These are phyloP conservation scores for Colletotrichum sp. DNA, from an alignment of 2,329 filamentous ascomycete genomes.

Conservation along the genomic window DNA sequence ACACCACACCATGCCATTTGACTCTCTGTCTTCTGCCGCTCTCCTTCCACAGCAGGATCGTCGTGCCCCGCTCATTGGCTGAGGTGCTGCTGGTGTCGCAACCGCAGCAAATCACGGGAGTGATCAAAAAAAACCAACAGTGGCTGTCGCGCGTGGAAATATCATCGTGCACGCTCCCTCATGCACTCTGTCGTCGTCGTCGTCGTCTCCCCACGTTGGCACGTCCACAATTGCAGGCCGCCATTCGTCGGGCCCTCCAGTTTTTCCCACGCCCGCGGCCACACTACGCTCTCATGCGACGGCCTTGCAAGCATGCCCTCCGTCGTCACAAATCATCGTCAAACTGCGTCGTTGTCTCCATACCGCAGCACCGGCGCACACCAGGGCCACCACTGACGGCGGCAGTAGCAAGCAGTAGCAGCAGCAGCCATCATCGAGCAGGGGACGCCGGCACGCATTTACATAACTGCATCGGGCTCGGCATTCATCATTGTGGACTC, in stretches of 20 bases:
- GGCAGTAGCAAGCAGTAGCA: neutral
- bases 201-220: neutral
- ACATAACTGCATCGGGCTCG: slow-evolving; percentile 13
- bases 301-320: neutral
- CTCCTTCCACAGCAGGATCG: neutral
- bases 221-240: neutral
- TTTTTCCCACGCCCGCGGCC: neutral
- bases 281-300: neutral
- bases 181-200: neutral
- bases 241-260: neutral
- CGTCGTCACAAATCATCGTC: neutral
- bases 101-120: neutral
- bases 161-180: neutral
- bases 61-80: neutral
- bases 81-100: neutral
- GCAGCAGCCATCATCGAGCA: neutral
- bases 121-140: neutral
- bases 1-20: neutral
- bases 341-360: neutral
- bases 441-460: neutral
- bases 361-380: neutral
- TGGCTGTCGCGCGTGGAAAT: slow-evolving; percentile 17
- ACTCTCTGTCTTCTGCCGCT: neutral
- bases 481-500: slow-evolving; percentile 19
- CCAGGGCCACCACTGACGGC: neutral